Evolutionary conservation across 352 stramenopile species (phyloP).

Genomic region (Elongisporangium prolatum): DNA sequence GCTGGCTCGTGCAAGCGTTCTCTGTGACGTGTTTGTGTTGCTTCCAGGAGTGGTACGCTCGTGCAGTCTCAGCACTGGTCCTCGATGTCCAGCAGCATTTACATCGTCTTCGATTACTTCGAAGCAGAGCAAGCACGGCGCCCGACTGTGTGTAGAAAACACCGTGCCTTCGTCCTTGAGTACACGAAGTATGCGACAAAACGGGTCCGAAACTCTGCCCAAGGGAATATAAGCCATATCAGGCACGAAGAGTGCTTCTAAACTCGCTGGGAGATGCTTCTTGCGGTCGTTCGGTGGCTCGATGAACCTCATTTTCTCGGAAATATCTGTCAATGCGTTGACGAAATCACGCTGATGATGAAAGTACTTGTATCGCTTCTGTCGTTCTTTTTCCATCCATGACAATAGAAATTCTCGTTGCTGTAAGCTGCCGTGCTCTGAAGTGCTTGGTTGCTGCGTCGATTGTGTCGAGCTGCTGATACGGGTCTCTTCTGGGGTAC

Average conservation of each 20-base stretch:
- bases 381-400: constrained; percentile 76
- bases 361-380: constrained; percentile 80
- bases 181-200: constrained; percentile 61
- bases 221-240: constrained; percentile 77
- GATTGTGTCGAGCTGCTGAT: neutral
- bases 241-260: constrained; percentile 42
- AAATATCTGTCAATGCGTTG: constrained; percentile 62
- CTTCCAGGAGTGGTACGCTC: neutral
- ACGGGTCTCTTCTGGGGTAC: neutral
- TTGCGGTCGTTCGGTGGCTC: constrained; percentile 64
- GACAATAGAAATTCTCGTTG: constrained; percentile 54
- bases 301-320: constrained; percentile 60
- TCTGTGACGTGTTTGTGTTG: neutral
- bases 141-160: constrained; percentile 76
- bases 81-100: constrained; percentile 47
- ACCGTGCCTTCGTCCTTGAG: constrained; percentile 70
- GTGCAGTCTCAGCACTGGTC: constrained; percentile 4
- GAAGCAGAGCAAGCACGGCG: constrained; percentile 70
- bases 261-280: constrained; percentile 40
- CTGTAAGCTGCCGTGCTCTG: constrained; percentile 14
- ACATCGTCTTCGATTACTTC: constrained; percentile 76
- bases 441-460: neutral
- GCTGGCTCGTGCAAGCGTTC: neutral
- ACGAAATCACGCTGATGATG: constrained; percentile 78
- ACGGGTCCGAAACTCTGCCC: constrained; percentile 63